Evolutionary conservation across 2,329 filamentous ascomycete species (phyloP).

Genomic region (Cryoendolithus antarcticus): DNA sequence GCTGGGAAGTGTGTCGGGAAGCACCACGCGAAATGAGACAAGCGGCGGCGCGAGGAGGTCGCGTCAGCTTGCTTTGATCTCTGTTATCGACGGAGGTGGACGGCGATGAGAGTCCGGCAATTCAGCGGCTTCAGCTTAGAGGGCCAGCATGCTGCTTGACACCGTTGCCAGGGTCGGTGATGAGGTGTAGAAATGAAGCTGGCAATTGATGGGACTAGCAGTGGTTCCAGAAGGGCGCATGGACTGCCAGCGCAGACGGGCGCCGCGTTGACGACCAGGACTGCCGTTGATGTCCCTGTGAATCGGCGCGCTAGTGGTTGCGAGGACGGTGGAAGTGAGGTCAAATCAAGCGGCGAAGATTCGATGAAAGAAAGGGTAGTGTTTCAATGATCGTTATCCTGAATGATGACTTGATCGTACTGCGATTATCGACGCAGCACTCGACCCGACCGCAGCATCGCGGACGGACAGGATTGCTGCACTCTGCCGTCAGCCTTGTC

Average conservation of each 20-base stretch:
- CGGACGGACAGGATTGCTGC: too few species aligned
- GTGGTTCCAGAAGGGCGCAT: conserved; percentile 5
- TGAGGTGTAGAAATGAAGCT: conserved; percentile 7
- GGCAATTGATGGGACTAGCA: conserved; percentile 5
- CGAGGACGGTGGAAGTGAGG: neutral
- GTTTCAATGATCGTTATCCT: neutral
- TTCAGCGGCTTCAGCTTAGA: conserved; percentile 1
- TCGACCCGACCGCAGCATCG: conserved; percentile 1
- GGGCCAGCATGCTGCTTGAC: conserved; percentile 2
- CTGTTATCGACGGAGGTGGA: neutral
- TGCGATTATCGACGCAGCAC: neutral
- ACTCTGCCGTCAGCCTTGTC: too few species aligned
- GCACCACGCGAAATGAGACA: conserved; percentile 1
- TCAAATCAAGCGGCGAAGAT: conserved; percentile 6
- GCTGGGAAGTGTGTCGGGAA: conserved; percentile 1
- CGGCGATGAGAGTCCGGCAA: conserved; percentile 3
- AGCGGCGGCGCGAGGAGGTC: neutral
- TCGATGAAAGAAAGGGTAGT: conserved; percentile 4
- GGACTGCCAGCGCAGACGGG: conserved; percentile 5
- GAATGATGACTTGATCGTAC: too few species aligned
- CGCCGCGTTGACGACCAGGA: neutral
- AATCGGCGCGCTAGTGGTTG: conserved; percentile 1
- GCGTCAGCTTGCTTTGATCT: neutral
- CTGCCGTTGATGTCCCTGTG: neutral
- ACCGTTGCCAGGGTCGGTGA: conserved; percentile 5